These are phyloP conservation scores for Pezicula radicicola DNA, from an alignment of 2,329 filamentous ascomycete genomes.

Conservation along the genomic window DNA sequence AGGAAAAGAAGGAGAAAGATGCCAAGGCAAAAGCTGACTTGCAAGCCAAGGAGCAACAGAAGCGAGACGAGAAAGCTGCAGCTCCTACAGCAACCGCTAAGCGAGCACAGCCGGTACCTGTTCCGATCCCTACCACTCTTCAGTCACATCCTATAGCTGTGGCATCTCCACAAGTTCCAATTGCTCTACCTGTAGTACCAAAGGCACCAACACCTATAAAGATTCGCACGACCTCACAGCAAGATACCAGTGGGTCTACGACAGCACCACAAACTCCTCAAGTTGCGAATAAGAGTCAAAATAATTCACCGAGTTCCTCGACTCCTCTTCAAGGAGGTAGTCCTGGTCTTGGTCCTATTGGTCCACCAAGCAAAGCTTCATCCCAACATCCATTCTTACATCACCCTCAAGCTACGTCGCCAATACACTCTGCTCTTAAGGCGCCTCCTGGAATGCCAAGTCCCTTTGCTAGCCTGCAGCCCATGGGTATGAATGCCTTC, in stretches of 20 bases:
- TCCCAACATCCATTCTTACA: conserved; percentile 47
- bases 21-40: conserved; percentile 38
- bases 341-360: conserved; percentile 51
- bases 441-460: conserved; percentile 51
- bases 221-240: conserved; percentile 69
- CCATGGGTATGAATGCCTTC: conserved; percentile 55
- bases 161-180: conserved; percentile 75
- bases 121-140: conserved; percentile 52
- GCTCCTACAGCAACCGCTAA: conserved; percentile 35
- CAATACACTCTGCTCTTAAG: conserved; percentile 53
- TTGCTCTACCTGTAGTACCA: conserved; percentile 77
- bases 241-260: conserved; percentile 66
- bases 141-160: conserved; percentile 56
- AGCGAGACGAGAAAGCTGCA: conserved; percentile 41
- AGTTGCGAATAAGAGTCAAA: conserved; percentile 52
- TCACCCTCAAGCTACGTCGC: conserved; percentile 63
- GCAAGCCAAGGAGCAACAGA: conserved; percentile 46
- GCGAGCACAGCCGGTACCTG: conserved; percentile 34
- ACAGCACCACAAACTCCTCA: conserved; percentile 62
- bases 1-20: conserved; percentile 58
- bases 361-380: conserved; percentile 56
- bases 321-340: conserved; percentile 61
- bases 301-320: conserved; percentile 55
- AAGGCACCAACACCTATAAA: conserved; percentile 81
- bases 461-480: conserved; percentile 45